Conservation (phyloP, 2,329 filamentous ascomycete genomes). For the Curvularia lunata region DNA sequence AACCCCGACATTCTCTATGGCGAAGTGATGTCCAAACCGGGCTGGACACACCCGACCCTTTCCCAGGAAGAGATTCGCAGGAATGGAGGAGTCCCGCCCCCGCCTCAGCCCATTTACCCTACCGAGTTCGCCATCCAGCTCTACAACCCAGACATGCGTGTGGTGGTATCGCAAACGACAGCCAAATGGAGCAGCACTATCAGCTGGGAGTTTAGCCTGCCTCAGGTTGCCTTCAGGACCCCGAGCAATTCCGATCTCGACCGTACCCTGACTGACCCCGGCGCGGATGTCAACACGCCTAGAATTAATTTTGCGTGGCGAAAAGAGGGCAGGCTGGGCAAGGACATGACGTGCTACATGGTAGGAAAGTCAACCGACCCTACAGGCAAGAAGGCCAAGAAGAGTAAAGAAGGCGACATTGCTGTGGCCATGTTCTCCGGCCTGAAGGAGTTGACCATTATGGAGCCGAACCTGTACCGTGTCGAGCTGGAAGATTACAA, state of each 20-base stretch:
- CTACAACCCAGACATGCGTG: slow-evolving; percentile 89
- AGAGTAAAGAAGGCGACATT: slow-evolving; percentile 89
- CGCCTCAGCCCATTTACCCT: slow-evolving; percentile 75
- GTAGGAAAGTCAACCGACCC: slow-evolving; percentile 73
- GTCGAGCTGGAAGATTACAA: slow-evolving; percentile 95
- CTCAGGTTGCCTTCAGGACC: slow-evolving; percentile 79
- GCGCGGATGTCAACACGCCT: slow-evolving; percentile 61
- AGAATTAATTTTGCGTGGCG: slow-evolving; percentile 88
- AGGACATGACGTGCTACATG: slow-evolving; percentile 87
- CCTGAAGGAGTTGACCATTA: slow-evolving; percentile 80
- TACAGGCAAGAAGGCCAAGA: slow-evolving; percentile 69
- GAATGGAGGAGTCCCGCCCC: slow-evolving; percentile 68
- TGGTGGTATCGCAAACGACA: slow-evolving; percentile 72
- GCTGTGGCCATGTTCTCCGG: slow-evolving; percentile 82
- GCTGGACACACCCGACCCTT: slow-evolving; percentile 82
- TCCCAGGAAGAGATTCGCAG: slow-evolving; percentile 79
- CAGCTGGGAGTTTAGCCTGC: slow-evolving; percentile 92
- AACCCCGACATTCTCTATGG: slow-evolving; percentile 83
- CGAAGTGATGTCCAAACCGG: slow-evolving; percentile 82
- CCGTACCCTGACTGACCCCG: slow-evolving; percentile 68
- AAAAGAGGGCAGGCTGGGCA: slow-evolving; percentile 82
- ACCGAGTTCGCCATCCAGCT: slow-evolving; percentile 83
- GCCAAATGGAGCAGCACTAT: slow-evolving; percentile 81
- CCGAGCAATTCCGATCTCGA: slow-evolving; percentile 83
- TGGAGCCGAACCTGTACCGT: slow-evolving; percentile 88